Evolutionary conservation across 257 asterid species (phyloP), one percentile per base, ranked within the genome.

Genomic region (Galeopsis tetrahit): DNA sequence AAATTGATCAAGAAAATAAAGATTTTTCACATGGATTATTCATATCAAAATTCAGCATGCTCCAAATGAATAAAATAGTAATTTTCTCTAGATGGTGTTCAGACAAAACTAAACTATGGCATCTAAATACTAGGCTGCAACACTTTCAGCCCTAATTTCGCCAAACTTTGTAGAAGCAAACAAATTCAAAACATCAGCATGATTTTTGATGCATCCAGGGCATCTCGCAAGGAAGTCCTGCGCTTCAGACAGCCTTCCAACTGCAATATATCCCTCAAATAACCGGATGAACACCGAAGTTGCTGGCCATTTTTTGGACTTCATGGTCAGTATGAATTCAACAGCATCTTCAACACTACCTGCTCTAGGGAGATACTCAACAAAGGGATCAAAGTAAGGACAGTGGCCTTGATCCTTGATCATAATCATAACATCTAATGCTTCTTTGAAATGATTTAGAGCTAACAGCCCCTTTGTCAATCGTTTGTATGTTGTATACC

Each of bases 341-440:
- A 82, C 34, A 40, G 98, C 93, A n/a, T 91, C 96, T 43, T 88
- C 88, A n/a, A 87, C 82, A 72, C 77, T 77, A 36, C 97, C 96
- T 0, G 72, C 71, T 70, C 61, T 81, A 0, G 93, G 76, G 38
- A 94, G 87, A 77, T 84, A 89, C 63, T 64, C 75, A 3, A 83
- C 63, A 74, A 88, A 94, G 55, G 88, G 82, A 74, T 86, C 83
- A 69, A 84, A 66, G 68, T 81, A 82, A 3, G 95, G 95, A 13
- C 97, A 87, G 64, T 78, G 80, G 28, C 85, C 96, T 70, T 91
- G 96, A 28, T 63, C 75, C 84, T 85, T 88, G 95, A 88, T 94
- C 87, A 91, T 66, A 65, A 38, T 72, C 82, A 91, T 76, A 68
- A 89, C 76, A 80, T 78, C 81, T 39, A 91, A 58, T 49, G 96